These are phyloP conservation scores for Pycnococcus provasolii DNA, from an alignment of 139 green algal species.

Conservation along the genomic window DNA sequence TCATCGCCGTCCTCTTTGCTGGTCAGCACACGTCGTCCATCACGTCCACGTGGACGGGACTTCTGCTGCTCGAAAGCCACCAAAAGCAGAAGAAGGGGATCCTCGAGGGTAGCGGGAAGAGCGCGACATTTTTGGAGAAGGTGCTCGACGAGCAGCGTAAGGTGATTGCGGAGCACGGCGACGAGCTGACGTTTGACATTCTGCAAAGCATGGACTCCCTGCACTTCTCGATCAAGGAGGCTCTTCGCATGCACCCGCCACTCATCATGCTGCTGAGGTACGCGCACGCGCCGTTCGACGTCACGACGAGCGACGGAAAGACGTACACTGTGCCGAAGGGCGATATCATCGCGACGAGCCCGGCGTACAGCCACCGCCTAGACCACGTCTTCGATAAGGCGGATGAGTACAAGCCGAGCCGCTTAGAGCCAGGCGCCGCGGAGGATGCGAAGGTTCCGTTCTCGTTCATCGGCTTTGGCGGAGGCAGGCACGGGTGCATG, in stretches of 20 bases:
- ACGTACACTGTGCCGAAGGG: conserved; percentile 74
- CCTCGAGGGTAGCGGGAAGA: not conserved
- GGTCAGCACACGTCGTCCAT: conserved; percentile 94
- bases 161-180: conserved; percentile 55
- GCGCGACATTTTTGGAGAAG: conserved; percentile 19
- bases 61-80: conserved; percentile 57
- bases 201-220: conserved; percentile 80
- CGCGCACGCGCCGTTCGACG: conserved; percentile 66
- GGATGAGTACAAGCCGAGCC: conserved; percentile 67
- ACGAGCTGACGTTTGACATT: conserved; percentile 62
- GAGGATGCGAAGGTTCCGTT: conserved; percentile 47
- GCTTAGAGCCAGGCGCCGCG: conserved; percentile 59
- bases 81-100: not conserved
- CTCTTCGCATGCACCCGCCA: conserved; percentile 86
- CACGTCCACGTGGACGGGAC: conserved; percentile 82
- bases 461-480: conserved; percentile 88
- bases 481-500: conserved; percentile 92
- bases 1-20: conserved; percentile 93
- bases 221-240: conserved; percentile 66
- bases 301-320: conserved; percentile 64
- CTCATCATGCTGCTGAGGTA: conserved; percentile 92
- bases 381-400: conserved; percentile 60
- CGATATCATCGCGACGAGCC: conserved; percentile 72
- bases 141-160: conserved; percentile 35
- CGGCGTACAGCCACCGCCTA: conserved; percentile 76